Conservation (phyloP, 805 yeast genomes). For the Monosporozyma yasuniensis region DNA sequence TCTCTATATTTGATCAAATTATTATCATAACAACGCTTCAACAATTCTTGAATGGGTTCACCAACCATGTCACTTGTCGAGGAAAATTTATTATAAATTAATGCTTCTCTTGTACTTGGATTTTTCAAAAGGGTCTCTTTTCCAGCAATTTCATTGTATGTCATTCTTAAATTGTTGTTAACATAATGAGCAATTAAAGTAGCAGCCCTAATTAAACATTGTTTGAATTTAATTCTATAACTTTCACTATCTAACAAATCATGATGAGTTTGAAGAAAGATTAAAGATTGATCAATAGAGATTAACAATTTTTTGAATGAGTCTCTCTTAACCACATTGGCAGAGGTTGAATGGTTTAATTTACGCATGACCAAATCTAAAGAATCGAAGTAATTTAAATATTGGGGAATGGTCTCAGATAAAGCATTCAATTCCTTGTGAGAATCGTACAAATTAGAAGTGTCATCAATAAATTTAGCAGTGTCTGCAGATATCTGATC, state of each 20-base stretch:
- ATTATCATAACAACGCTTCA: slow-evolving; percentile 25
- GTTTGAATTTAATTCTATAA: slow-evolving; percentile 65
- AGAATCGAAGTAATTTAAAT: slow-evolving; percentile 56
- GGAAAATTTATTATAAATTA: slow-evolving; percentile 57
- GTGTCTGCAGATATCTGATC: slow-evolving; percentile 26
- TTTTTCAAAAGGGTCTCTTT: slow-evolving; percentile 22
- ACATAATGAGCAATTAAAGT: slow-evolving; percentile 66
- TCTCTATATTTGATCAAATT: slow-evolving; percentile 42
- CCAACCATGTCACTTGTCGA: slow-evolving; percentile 34
- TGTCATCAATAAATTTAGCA: slow-evolving; percentile 35
- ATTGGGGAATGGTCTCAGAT: slow-evolving; percentile 49
- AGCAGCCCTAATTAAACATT: slow-evolving; percentile 73
- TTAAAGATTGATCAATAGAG: slow-evolving; percentile 58
- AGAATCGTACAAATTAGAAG: slow-evolving; percentile 37
- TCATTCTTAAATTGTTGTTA: slow-evolving; percentile 32
- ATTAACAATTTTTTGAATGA: slow-evolving; percentile 45
- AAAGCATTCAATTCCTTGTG: slow-evolving; percentile 42
- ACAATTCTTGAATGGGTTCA: slow-evolving; percentile 31
- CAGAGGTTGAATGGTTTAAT: slow-evolving; percentile 62
- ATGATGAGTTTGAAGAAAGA: slow-evolving; percentile 44
- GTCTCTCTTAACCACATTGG: slow-evolving; percentile 47
- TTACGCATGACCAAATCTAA: slow-evolving; percentile 61
- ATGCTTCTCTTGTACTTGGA: slow-evolving; percentile 43
- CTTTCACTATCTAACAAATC: slow-evolving; percentile 63
- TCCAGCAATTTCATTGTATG: slow-evolving; percentile 24